Percentiles rank a stretch among this genome's conserved stretches.
Evolutionary conservation across 768 basidiomycete species (phyloP).

Genomic region (Boletus vermiculosoides): DNA sequence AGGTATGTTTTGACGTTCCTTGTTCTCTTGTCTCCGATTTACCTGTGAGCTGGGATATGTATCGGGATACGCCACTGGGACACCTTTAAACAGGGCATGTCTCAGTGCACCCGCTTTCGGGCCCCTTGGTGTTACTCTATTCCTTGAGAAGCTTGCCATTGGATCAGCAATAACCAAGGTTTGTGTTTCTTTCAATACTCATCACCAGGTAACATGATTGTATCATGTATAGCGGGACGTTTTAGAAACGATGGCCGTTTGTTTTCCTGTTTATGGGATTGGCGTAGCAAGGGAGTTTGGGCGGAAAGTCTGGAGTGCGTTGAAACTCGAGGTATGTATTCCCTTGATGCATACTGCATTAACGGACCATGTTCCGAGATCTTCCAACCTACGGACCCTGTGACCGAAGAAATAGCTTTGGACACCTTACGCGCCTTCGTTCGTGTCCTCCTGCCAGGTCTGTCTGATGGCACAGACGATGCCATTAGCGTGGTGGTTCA

Average conservation of each 20-base stretch:
- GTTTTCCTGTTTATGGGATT: constrained; percentile 84
- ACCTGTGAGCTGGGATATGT: not conserved
- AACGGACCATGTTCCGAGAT: constrained; percentile 50
- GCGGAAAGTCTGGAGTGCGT: constrained; percentile 81
- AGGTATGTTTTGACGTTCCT: constrained; percentile 41
- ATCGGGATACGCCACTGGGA: not conserved
- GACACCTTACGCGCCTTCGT: constrained; percentile 71
- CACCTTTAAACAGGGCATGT: constrained; percentile 49
- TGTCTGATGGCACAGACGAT: constrained; percentile 37
- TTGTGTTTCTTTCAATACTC: not conserved
- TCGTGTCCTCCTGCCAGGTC: constrained; percentile 60
- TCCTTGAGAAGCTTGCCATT: constrained; percentile 87
- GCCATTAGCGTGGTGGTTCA: constrained; percentile 57
- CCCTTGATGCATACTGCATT: not conserved
- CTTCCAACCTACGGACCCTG: constrained; percentile 83
- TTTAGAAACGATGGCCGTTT: constrained; percentile 69
- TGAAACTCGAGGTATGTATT: constrained; percentile 78
- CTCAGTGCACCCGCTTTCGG: constrained; percentile 81
- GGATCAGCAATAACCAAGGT: constrained; percentile 85
- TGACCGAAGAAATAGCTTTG: constrained; percentile 74
- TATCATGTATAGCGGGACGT: constrained; percentile 68
- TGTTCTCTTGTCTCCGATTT: not conserved
- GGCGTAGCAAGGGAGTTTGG: constrained; percentile 58
- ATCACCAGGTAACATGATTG: not conserved
- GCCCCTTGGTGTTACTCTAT: constrained; percentile 78